phyloP scores from a whole-genome alignment of 208 protist genomes.

The Phytomonas francai region DNA sequence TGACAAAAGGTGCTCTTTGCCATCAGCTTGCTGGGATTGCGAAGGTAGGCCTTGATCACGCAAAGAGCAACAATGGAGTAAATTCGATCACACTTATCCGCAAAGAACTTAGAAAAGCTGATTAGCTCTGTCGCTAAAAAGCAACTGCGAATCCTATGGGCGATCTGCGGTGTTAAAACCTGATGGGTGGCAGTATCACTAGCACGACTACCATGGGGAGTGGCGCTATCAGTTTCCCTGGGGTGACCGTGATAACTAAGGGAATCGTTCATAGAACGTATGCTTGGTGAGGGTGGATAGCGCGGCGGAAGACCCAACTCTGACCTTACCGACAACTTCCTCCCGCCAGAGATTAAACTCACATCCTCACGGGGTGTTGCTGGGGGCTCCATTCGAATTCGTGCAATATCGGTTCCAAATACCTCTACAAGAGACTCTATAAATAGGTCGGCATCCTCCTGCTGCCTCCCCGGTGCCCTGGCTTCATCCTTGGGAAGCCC shows the following conservation, averaged over 20 bases:
- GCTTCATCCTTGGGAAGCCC: background rate
- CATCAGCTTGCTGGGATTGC: slow-evolving; percentile 19
- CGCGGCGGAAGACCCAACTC: slow-evolving; percentile 8
- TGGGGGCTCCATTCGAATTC: background rate
- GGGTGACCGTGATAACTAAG: background rate
- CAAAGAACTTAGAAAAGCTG: slow-evolving; percentile 39
- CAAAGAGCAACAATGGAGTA: slow-evolving; percentile 70
- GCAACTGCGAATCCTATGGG: slow-evolving; percentile 7
- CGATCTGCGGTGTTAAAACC: background rate
- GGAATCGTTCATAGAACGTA: background rate
- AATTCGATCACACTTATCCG: slow-evolving; percentile 74
- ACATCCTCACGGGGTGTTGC: background rate
- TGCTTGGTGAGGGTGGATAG: background rate
- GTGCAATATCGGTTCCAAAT: background rate
- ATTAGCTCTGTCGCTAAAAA: slow-evolving; percentile 49
- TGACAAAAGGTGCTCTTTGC: slow-evolving; percentile 63
- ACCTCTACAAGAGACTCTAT: background rate
- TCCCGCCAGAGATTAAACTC: background rate
- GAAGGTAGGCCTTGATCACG: slow-evolving; percentile 64
- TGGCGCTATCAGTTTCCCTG: background rate
- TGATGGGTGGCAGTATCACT: background rate
- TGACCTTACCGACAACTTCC: background rate
- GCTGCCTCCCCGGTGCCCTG: background rate
- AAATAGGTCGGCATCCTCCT: slow-evolving; percentile 1
- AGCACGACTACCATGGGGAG: background rate